Conservation (phyloP, 176 grass and related monocot species). For the Musa troglodytarum region DNA sequence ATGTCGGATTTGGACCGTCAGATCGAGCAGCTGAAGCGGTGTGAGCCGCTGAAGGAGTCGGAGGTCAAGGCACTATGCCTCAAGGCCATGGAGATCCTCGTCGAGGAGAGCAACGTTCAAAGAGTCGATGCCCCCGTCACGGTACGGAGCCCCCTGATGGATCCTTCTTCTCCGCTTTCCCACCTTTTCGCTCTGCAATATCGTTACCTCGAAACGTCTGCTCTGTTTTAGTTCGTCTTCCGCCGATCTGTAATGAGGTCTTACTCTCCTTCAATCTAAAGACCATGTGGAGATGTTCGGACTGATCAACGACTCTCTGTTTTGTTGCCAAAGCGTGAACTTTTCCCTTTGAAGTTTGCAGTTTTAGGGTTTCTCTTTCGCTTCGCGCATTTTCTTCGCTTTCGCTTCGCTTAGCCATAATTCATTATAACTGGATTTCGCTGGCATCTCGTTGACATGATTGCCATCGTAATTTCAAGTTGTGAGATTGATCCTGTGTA, state of each 20-base stretch:
- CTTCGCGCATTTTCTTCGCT: neutral
- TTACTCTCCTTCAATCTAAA: neutral
- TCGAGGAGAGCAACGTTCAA: constrained; percentile 99
- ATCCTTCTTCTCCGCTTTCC: neutral
- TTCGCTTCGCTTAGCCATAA: neutral
- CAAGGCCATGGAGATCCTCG: constrained; percentile 99
- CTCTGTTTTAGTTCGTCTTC: neutral
- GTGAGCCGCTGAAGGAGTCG: constrained; percentile 86
- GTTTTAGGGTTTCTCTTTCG: neutral
- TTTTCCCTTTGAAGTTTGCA: neutral
- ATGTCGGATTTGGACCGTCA: constrained; percentile 91
- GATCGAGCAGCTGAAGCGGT: constrained; percentile 98
- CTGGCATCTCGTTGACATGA: no score
- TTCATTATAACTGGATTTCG: neutral
- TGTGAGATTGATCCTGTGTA: no score
- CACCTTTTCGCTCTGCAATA: neutral
- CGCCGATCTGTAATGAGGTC: neutral
- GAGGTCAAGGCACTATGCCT: constrained; percentile 97
- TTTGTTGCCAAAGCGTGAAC: neutral
- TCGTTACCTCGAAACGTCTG: neutral
- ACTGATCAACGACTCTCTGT: neutral
- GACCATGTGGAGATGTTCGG: neutral
- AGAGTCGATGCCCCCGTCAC: constrained; percentile 92
- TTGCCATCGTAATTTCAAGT: no score
- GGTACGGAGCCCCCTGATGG: constrained; percentile 23